These are phyloP conservation scores for Diaporthe citriasiana DNA, from an alignment of 2,329 filamentous ascomycete species.

Conservation along the genomic window DNA sequence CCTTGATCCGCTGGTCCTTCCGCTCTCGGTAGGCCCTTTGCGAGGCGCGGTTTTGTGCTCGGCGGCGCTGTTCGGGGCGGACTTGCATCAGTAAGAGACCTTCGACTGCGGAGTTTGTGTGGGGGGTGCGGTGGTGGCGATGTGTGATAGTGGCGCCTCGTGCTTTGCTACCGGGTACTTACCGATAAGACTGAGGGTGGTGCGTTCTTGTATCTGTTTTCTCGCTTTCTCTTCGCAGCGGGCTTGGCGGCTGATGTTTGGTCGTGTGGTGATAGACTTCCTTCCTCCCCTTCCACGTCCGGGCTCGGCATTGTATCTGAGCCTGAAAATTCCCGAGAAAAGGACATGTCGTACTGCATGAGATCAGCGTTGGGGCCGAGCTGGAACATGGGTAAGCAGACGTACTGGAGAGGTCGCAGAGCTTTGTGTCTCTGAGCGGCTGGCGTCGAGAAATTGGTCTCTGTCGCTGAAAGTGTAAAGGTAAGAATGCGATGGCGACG, in stretches of 20 bases:
- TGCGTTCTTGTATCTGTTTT: constrained; percentile 68
- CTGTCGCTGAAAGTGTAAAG: constrained; percentile 53
- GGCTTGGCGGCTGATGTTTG: constrained; percentile 52
- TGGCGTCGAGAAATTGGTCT: constrained; percentile 54
- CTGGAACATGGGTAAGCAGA: constrained; percentile 7
- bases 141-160: constrained; percentile 30
- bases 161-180: constrained; percentile 46
- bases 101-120: background rate
- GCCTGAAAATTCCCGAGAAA: constrained; percentile 42
- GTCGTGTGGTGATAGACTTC: constrained; percentile 40
- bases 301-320: constrained; percentile 45
- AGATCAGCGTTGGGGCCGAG: constrained; percentile 41
- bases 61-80: constrained; percentile 60
- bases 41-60: constrained; percentile 73
- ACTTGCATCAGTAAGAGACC: constrained; percentile 2
- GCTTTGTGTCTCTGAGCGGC: constrained; percentile 55
- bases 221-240: constrained; percentile 62
- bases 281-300: constrained; percentile 39
- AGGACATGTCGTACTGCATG: constrained; percentile 53
- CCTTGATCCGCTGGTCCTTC: constrained; percentile 75
- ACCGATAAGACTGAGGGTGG: constrained; percentile 64
- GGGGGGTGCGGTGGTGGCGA: background rate
- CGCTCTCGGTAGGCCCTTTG: constrained; percentile 73
- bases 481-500: constrained; percentile 52
- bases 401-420: constrained; percentile 55